phyloP scores from a whole-genome alignment of 208 protist species.

The Hexamita inflata region DNA sequence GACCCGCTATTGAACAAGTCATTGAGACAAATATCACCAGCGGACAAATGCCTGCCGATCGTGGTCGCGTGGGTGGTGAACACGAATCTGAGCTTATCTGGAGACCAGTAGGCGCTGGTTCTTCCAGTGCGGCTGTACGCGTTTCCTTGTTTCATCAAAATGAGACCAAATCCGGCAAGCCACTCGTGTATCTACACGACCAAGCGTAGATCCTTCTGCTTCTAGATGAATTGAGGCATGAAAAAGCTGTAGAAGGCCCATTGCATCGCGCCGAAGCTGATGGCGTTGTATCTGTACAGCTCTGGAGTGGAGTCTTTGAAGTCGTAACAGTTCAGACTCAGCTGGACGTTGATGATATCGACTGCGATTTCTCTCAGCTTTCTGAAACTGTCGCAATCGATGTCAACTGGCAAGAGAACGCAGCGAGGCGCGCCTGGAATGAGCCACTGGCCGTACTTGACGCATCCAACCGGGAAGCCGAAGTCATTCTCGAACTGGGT shows the following conservation, averaged over 20 bases:
- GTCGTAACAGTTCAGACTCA: neutral
- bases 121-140: too few species aligned
- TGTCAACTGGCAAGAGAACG: neutral
- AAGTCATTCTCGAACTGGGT: neutral
- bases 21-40: slow-evolving; percentile 4
- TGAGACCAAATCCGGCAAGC: neutral
- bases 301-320: neutral
- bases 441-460: slow-evolving; percentile 22
- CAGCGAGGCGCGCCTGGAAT: neutral
- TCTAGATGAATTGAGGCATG: neutral
- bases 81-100: neutral
- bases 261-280: neutral
- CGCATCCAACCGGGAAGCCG: neutral
- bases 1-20: too few species aligned
- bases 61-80: slow-evolving; percentile 24
- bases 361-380: neutral
- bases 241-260: slow-evolving; percentile 1
- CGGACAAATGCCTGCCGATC: slow-evolving; percentile 8
- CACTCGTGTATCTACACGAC: slow-evolving; percentile 23
- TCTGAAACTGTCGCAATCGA: neutral
- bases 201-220: neutral
- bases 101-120: too few species aligned
- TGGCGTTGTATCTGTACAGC: neutral
- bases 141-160: neutral
- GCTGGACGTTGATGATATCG: neutral